phyloP scores from a whole-genome alignment of 345 rosid genomes.

The Eucalyptus curtisii region DNA sequence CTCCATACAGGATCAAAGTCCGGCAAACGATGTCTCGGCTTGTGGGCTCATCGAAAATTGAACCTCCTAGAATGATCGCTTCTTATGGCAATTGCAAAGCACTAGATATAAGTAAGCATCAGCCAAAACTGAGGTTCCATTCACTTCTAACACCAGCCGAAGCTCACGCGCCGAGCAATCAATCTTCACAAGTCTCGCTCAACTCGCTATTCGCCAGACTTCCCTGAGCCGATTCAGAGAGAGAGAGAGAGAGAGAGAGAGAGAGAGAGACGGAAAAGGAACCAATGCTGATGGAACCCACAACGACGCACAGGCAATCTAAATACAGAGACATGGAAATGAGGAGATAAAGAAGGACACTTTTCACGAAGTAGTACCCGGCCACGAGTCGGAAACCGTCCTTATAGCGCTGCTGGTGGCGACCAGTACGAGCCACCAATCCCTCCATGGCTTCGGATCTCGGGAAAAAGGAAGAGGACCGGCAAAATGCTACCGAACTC shows the following conservation, averaged over 20 bases:
- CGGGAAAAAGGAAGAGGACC: background rate
- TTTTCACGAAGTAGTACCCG: slow-evolving; percentile 11
- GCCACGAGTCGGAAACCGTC: slow-evolving; percentile 33
- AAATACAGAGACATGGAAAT: background rate
- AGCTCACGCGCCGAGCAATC: background rate
- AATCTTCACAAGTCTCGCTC: background rate
- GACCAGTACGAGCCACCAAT: slow-evolving; percentile 40
- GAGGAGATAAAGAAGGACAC: background rate
- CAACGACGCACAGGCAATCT: background rate
- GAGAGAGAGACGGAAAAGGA: background rate
- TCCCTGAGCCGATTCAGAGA: background rate
- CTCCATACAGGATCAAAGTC: background rate
- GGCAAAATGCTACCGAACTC: background rate
- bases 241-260: background rate
- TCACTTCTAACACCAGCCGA: background rate
- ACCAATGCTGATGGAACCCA: background rate
- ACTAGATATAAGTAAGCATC: background rate
- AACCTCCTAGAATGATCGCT: background rate
- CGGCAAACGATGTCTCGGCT: background rate
- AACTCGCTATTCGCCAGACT: background rate
- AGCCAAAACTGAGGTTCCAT: background rate
- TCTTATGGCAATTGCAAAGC: background rate
- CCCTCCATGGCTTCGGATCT: background rate
- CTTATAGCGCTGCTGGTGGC: slow-evolving; percentile 27
- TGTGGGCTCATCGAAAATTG: background rate